A percentile compares a stretch with the other conserved stretches of the same genome.
Conservation (phyloP, 148 eudicot species). For the Camellia sinensis region DNA sequence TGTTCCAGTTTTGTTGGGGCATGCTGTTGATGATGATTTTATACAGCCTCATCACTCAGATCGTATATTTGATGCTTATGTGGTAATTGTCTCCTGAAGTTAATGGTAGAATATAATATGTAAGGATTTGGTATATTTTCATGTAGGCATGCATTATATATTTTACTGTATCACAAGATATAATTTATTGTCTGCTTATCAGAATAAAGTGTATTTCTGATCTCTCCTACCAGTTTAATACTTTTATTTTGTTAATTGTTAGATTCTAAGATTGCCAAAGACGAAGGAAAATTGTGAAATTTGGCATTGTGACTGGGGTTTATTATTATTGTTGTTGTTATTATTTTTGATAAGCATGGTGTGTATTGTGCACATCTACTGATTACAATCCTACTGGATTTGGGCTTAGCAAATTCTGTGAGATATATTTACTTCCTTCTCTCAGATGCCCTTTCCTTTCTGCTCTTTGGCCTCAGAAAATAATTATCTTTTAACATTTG, state of each 20-base stretch:
- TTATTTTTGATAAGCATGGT: too few species aligned
- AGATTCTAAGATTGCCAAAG: background rate
- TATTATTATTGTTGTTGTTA: too few species aligned
- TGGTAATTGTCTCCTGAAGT: conserved; percentile 30
- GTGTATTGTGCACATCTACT: too few species aligned
- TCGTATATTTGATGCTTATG: conserved; percentile 58
- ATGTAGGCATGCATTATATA: background rate
- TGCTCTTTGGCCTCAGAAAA: too few species aligned
- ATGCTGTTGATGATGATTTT: conserved; percentile 71
- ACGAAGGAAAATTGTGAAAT: too few species aligned
- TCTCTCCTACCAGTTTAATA: background rate
- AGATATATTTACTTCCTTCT: too few species aligned
- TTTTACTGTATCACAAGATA: background rate
- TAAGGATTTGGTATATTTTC: background rate
- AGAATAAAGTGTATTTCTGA: background rate
- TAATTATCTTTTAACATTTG: too few species aligned
- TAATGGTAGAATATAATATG: conserved; percentile 5
- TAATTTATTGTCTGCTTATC: background rate
- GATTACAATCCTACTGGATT: too few species aligned
- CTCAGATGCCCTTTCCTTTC: too few species aligned
- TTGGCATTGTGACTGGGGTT: too few species aligned
- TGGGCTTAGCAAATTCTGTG: too few species aligned
- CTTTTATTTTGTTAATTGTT: background rate
- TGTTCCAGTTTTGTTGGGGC: conserved; percentile 89
- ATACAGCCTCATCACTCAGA: conserved; percentile 77